Evolutionary conservation across 768 basidiomycete species (phyloP).

Genomic region (Phaffia tasmanica): DNA sequence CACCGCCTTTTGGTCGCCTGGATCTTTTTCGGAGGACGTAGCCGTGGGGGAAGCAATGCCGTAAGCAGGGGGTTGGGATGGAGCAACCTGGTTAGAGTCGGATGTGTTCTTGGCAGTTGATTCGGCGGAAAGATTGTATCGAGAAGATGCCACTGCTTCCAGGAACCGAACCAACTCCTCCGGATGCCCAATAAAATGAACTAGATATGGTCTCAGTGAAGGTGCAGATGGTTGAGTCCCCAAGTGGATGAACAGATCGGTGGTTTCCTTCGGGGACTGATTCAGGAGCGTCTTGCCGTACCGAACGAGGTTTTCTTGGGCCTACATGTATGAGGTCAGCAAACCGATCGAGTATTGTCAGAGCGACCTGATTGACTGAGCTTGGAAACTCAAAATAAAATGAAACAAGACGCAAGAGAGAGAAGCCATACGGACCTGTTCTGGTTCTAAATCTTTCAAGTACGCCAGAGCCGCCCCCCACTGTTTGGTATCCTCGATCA

Average conservation of each 20-base stretch:
- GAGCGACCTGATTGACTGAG: neutral
- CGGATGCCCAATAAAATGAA: slow-evolving; percentile 85
- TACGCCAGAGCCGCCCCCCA: slow-evolving; percentile 71
- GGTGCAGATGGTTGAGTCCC: slow-evolving; percentile 57
- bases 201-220: slow-evolving; percentile 77
- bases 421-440: slow-evolving; percentile 50
- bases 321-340: slow-evolving; percentile 39
- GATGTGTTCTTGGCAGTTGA: slow-evolving; percentile 18
- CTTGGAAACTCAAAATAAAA: neutral
- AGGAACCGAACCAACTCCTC: slow-evolving; percentile 73
- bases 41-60: neutral
- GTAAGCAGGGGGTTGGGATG: slow-evolving; percentile 18
- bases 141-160: slow-evolving; percentile 64
- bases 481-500: slow-evolving; percentile 82
- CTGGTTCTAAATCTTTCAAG: slow-evolving; percentile 63
- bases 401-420: neutral
- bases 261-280: slow-evolving; percentile 75
- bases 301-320: slow-evolving; percentile 70
- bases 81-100: neutral
- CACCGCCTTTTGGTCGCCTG: slow-evolving; percentile 62
- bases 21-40: slow-evolving; percentile 41
- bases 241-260: slow-evolving; percentile 78
- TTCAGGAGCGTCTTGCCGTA: slow-evolving; percentile 80
- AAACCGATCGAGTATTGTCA: neutral
- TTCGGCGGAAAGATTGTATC: slow-evolving; percentile 64